Evolutionary conservation across 2,329 filamentous ascomycete species (phyloP), one percentile per base, ranked within the genome.

Genomic region (Verticillium alfalfae): DNA sequence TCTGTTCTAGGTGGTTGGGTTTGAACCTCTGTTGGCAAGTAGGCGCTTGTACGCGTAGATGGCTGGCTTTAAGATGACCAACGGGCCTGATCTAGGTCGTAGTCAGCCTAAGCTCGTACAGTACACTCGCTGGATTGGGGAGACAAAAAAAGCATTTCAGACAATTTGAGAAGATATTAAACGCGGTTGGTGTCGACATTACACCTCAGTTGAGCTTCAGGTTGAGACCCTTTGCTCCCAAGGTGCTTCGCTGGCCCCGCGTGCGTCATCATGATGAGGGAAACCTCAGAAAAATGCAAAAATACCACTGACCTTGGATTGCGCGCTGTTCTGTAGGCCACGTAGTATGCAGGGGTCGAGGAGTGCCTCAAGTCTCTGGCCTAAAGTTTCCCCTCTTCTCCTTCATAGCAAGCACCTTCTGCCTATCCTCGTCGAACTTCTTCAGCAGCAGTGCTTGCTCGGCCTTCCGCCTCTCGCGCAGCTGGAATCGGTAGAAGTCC

Each of bases 401-500:
- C 75, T 85, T 86, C 86, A 93, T 88, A 62, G 86, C 86, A 70
- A 85, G 80, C 56, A 95, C 85, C 75, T 86, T 89, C 77, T 79
- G 85, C 78, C 82, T 84, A 76, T 94, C 91, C 72, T 90, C 85
- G 72, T 93, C 88, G 75, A 95, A 95, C 66, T 84, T 83, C 76
- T 76, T 87, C 66, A 91, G 76, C 73, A 95, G 71, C 63, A 87
- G 83, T 56, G 84, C 81, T 73, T 92, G 89, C 68, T 87, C 84
- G 69, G 86, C 85, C 81, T 95, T 95, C 76, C 88, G 85, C 78
- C 86, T 87, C 79, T 95, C 90, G 56, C 92, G 79, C 66, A 86
- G 83, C 80, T 96, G 92, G 81, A 94, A 96, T 63, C 91, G 81
- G 74, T 96, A 96, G 72, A 96, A 96, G 73, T 91, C 88, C 63